Percentiles rank a stretch among this genome's conserved stretches.
Conservation (phyloP, 192 early-diverging fungal species). For the Coemansia sp. region DNA sequence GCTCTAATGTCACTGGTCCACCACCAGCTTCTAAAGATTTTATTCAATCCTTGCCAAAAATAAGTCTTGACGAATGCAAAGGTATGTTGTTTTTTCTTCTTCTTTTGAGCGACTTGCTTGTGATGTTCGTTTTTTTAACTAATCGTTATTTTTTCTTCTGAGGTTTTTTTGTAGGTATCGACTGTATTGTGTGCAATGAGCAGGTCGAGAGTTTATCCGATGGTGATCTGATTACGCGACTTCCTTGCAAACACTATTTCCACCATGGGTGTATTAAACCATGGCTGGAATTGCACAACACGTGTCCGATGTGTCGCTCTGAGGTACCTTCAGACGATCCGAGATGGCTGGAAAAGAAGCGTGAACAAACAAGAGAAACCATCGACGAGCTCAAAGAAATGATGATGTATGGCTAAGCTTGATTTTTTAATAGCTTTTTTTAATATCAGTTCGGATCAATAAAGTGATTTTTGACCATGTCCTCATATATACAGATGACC, state of each 20-base stretch:
- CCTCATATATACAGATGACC: no score
- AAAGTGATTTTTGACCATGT: not conserved
- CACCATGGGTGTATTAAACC: slow-evolving; percentile 42
- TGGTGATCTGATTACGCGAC: slow-evolving; percentile 20
- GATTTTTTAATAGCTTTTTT: no score
- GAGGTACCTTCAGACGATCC: slow-evolving; percentile 53
- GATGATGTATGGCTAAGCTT: slow-evolving; percentile 45
- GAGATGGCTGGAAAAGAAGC: slow-evolving; percentile 47
- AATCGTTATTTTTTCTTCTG: not conserved
- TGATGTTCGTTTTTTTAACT: not conserved
- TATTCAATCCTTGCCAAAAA: slow-evolving; percentile 28
- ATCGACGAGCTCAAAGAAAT: slow-evolving; percentile 31
- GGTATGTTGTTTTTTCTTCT: slow-evolving; percentile 10
- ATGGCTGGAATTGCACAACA: slow-evolving; percentile 56
- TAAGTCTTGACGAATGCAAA: slow-evolving; percentile 16
- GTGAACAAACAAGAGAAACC: slow-evolving; percentile 28
- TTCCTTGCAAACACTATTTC: slow-evolving; percentile 46
- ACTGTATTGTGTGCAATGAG: slow-evolving; percentile 42
- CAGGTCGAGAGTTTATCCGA: slow-evolving; percentile 4
- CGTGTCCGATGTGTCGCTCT: slow-evolving; percentile 50
- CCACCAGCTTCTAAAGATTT: slow-evolving; percentile 53
- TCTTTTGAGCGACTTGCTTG: no score
- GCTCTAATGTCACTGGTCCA: slow-evolving; percentile 30
- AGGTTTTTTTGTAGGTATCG: slow-evolving; percentile 9
- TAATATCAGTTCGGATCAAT: not conserved